Evolutionary conservation across 2,329 filamentous ascomycete genomes (phyloP).

Genomic region (Scytalidium lignicola): DNA sequence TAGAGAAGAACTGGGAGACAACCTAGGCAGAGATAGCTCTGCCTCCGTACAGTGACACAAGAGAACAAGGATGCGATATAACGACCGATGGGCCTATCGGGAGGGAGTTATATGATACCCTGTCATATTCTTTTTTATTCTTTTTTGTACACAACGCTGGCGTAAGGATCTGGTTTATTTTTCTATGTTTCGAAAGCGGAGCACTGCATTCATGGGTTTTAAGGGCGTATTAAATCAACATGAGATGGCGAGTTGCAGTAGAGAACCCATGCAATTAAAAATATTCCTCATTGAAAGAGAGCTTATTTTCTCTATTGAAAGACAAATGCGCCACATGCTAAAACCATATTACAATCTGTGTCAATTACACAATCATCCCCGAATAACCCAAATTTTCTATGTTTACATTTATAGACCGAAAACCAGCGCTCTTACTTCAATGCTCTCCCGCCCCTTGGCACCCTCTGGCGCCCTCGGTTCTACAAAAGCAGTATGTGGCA

Average conservation of each 20-base stretch:
- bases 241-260: too few species aligned
- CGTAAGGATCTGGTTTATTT: too few species aligned
- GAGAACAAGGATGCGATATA: neutral
- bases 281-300: too few species aligned
- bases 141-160: too few species aligned
- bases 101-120: neutral
- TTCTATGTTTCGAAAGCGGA: too few species aligned
- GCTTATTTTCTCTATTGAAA: too few species aligned
- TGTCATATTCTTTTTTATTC: neutral
- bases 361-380: neutral
- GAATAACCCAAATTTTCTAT: neutral
- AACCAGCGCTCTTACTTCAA: conserved; percentile 81
- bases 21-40: neutral
- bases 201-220: too few species aligned
- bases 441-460: conserved; percentile 74
- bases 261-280: too few species aligned
- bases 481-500: conserved; percentile 74
- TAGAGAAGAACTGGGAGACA: conserved; percentile 2
- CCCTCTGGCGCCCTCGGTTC: conserved; percentile 67
- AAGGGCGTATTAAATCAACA: too few species aligned
- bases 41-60: neutral
- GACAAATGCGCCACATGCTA: too few species aligned
- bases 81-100: neutral
- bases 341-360: too few species aligned
- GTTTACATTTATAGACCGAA: conserved; percentile 51